Evolutionary conservation across 345 rosid genomes (phyloP), one percentile per base, ranked within the genome.

Genomic region (Adansonia digitata): DNA sequence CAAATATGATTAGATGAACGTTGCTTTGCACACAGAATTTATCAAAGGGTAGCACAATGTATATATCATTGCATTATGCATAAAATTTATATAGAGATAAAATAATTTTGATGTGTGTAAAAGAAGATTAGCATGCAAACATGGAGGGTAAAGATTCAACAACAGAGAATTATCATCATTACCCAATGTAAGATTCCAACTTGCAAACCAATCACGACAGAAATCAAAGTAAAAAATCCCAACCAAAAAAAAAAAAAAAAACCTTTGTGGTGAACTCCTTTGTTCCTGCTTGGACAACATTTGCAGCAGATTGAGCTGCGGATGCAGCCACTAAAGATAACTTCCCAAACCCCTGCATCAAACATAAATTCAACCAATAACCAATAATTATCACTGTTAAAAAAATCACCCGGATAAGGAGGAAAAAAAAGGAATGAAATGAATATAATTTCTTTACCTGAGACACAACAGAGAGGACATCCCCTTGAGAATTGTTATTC

Each of bases 291-390:
- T 88, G 97, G 79, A 94, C 97, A 75, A 80, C 98, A 88, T 63
- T 91, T 0, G 98, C 97, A 46, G 98, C 91, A 0, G 92, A 85
- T 72, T 90, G 90, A 31, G 91, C 91, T n/a, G 94, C 97, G 7
- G 98, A 90, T 2, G 89, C 84, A 2, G 98, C 97, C 39, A 86
- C 99, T 77, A 93, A 43, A 75, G 98, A 95, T 65, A 95, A 79
- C 82, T 81, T 89, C 66, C 96, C 97, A 22, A 95, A 73, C 8
- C 98, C 94, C 99, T 95, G 45, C 69, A 65, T 40, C 65, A 67
- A 76, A 7, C 22, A 24, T 64, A 27, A 70, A 79, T 24, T 29
- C 74, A 60, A 59, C 15, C 59, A 65, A 27, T 51, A 71, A 7
- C 0, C 37, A 64, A 31, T 7, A 67, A 46, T 39, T 29, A 42